These are phyloP conservation scores for Cryptococcus sp. DNA, from an alignment of 1,284 basidiomycete genomes.

Conservation along the genomic window DNA sequence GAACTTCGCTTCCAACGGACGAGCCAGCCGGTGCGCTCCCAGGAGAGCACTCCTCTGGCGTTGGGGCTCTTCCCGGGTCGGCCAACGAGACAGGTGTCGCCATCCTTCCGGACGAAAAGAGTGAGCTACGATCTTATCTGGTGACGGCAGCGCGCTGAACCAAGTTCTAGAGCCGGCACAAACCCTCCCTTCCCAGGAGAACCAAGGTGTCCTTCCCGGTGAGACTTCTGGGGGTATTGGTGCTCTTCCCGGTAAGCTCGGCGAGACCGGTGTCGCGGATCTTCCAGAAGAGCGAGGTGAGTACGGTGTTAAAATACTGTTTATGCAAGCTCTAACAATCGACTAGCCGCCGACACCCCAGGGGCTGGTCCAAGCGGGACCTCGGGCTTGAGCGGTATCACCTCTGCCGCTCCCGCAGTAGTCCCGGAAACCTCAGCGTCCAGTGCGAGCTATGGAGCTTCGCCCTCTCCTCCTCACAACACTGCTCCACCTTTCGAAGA, in stretches of 20 bases:
- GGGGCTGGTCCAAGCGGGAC: background rate
- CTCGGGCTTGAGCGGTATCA: background rate
- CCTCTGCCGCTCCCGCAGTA: background rate
- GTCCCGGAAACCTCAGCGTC: background rate
- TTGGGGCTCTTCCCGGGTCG: slow-evolving; percentile 53
- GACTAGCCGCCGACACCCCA: background rate
- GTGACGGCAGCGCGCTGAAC: background rate
- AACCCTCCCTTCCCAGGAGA: slow-evolving; percentile 27
- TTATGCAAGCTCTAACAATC: background rate
- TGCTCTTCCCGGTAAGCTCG: slow-evolving; percentile 48
- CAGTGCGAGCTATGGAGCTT: too few species aligned
- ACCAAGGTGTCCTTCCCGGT: slow-evolving; percentile 28
- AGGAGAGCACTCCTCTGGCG: slow-evolving; percentile 46
- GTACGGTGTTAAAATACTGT: background rate
- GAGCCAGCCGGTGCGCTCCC: slow-evolving; percentile 37
- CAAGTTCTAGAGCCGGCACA: slow-evolving; percentile 5
- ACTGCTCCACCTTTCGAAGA: background rate
- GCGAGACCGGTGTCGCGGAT: slow-evolving; percentile 48
- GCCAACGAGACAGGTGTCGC: slow-evolving; percentile 53
- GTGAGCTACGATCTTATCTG: slow-evolving; percentile 19
- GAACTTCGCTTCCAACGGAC: slow-evolving; percentile 30
- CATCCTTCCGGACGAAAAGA: slow-evolving; percentile 54
- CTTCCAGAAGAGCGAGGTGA: slow-evolving; percentile 45
- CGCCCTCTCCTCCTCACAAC: background rate
- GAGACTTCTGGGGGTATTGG: slow-evolving; percentile 48